Evolutionary conservation across 176 grass and related monocot species (phyloP).

Genomic region (Eleusine coracana): DNA sequence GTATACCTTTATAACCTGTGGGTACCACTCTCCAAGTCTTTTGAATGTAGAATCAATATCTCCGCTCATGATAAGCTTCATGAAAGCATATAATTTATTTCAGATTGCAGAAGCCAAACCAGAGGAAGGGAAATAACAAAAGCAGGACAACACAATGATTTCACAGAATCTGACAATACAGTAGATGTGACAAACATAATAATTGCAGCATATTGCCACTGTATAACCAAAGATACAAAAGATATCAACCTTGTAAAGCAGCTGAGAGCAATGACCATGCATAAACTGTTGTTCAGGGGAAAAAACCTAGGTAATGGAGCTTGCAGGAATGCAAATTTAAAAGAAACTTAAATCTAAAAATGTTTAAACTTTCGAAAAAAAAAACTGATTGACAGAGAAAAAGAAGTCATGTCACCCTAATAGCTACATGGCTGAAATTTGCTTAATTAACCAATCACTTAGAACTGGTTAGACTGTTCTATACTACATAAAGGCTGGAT

Average conservation of each 20-base stretch:
- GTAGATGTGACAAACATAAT: constrained; percentile 9
- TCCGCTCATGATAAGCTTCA: constrained; percentile 93
- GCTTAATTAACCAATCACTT: constrained; percentile 9
- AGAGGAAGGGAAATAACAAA: constrained; percentile 19
- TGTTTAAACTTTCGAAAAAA: neutral
- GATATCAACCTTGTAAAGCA: constrained; percentile 10
- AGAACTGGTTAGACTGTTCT: constrained; percentile 20
- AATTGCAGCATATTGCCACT: neutral
- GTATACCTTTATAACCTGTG: constrained; percentile 80
- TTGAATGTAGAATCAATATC: constrained; percentile 88
- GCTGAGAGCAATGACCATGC: neutral
- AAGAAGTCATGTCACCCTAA: constrained; percentile 4
- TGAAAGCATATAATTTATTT: constrained; percentile 49
- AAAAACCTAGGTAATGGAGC: neutral
- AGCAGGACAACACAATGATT: neutral
- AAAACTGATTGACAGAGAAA: constrained; percentile 20
- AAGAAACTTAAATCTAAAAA: neutral
- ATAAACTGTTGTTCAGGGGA: neutral
- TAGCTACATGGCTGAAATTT: constrained; percentile 24
- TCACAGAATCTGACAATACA: neutral
- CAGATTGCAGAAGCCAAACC: constrained; percentile 34
- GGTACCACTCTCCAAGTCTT: constrained; percentile 93
- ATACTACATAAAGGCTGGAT: neutral
- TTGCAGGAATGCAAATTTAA: constrained; percentile 16
- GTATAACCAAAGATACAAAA: constrained; percentile 32